Base-by-base conservation (phyloP, 768 basidiomycete genomes). In the Tulasnella sp. region DNA sequence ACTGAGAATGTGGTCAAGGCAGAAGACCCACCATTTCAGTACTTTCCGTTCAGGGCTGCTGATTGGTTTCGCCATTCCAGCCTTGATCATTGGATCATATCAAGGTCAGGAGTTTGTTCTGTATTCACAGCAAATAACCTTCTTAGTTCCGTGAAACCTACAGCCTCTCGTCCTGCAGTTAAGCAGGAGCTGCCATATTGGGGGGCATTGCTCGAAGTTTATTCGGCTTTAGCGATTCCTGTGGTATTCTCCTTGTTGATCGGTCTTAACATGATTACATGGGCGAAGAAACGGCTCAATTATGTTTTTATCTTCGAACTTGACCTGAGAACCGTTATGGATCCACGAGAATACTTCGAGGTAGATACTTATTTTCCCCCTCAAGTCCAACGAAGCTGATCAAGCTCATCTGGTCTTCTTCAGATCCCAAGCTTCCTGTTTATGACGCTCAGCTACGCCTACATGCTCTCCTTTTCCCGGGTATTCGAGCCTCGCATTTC, bases 261-360 rank as follows among this genome's bases (percentile, higher is more conserved):
- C 74, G 92, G 93, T 34, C 76, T 92, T n/a, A 98, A 99, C 81
- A 79, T 99, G 5, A 79, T 90, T 29, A 91, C 91, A 0, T 99
- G 93, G 91, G 85, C 88, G 0, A 83, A 83, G 5, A 85, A 90
- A 6, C 86, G 92, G 67, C 94, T 99, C 79, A 99, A 98, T 81
- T 97, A 96, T 80, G 87, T 90, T n/a, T 97, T 98, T 82, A 93
- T 96, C 42, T 93, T 96, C 80, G 92, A 92, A 81, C 82, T 96
- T 74, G 88, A 94, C 78, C 81, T 89, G 31, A 86, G 89, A 76
- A 89, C 91, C 40, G 89, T 87, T 37, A 83, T 96, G 74, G 93
- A 97, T 81, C 88, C 89, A 81, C 89, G 91, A 36, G 88, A 93
- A 83, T 98, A 93, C 79, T 85, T 90, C 68, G 91, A 91, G 81